Evolutionary conservation across 768 basidiomycete genomes (phyloP).

Genomic region (Pleurotus eryngii): DNA sequence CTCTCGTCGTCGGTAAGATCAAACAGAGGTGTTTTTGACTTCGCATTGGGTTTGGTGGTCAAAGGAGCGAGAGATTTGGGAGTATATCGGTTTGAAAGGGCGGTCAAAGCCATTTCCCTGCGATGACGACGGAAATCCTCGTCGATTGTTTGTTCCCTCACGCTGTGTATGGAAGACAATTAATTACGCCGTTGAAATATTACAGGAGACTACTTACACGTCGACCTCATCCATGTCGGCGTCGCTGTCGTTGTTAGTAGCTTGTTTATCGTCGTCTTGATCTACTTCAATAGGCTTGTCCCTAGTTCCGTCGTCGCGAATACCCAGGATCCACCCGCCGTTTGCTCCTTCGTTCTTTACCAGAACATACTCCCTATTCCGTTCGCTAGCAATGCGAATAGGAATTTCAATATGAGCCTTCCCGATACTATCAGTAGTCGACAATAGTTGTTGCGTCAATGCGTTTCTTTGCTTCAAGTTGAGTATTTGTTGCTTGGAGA

Average conservation of each 20-base stretch:
- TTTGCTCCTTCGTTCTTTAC: conserved; percentile 85
- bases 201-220: conserved; percentile 47
- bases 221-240: conserved; percentile 80
- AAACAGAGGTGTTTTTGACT: conserved; percentile 47
- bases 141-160: conserved; percentile 38
- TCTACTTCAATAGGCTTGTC: conserved; percentile 88
- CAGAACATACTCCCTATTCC: conserved; percentile 93
- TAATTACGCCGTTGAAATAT: not conserved
- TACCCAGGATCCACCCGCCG: conserved; percentile 94
- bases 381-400: conserved; percentile 89
- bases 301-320: conserved; percentile 81
- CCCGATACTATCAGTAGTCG: conserved; percentile 90
- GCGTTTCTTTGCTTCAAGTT: conserved; percentile 85
- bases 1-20: conserved; percentile 48
- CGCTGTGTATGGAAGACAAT: conserved; percentile 22
- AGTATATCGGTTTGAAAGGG: conserved; percentile 48
- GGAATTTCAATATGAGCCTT: conserved; percentile 89
- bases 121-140: conserved; percentile 63
- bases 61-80: conserved; percentile 31
- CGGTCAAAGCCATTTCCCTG: conserved; percentile 56
- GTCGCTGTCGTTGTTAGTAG: conserved; percentile 42
- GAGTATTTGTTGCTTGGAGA: conserved; percentile 94
- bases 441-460: conserved; percentile 89
- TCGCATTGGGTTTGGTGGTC: conserved; percentile 25
- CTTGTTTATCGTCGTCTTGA: conserved; percentile 46